A percentile compares a stretch with the other conserved stretches of the same genome.
Evolutionary conservation across 2,329 filamentous ascomycete genomes (phyloP).

Genomic region (Diaporthe humulicola): DNA sequence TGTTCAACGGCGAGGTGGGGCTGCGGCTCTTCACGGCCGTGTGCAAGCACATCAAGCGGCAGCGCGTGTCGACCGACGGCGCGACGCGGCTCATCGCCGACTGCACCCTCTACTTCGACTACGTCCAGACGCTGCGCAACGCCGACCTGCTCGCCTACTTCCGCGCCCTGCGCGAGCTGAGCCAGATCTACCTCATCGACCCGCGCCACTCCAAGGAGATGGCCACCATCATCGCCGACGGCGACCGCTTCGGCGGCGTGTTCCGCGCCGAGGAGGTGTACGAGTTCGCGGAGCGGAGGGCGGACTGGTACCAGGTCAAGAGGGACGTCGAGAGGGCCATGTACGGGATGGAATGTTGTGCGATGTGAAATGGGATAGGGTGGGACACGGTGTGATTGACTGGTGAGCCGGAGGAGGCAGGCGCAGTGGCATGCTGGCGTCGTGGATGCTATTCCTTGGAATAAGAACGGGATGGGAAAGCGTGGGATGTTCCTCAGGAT

Average conservation of each 20-base stretch:
- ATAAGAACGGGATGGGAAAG: not conserved
- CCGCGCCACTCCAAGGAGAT: conserved; percentile 91
- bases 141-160: conserved; percentile 90
- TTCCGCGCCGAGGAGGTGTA: conserved; percentile 97
- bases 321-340: conserved; percentile 93
- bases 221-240: conserved; percentile 93
- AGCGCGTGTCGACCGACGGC: conserved; percentile 90
- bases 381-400: not conserved
- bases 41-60: conserved; percentile 97
- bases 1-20: conserved; percentile 98
- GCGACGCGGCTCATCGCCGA: conserved; percentile 95
- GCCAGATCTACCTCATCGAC: conserved; percentile 95
- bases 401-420: not conserved
- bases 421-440: not conserved
- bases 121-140: conserved; percentile 85
- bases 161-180: conserved; percentile 88
- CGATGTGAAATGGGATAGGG: conserved; percentile 76
- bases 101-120: conserved; percentile 93
- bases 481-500: not conserved
- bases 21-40: conserved; percentile 90
- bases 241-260: conserved; percentile 89
- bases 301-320: conserved; percentile 95
- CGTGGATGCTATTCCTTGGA: not conserved
- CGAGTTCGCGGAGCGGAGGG: conserved; percentile 92
- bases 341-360: conserved; percentile 90